These are phyloP conservation scores for Backusella luteola DNA, from an alignment of 192 early-diverging fungal species.

Conservation along the genomic window DNA sequence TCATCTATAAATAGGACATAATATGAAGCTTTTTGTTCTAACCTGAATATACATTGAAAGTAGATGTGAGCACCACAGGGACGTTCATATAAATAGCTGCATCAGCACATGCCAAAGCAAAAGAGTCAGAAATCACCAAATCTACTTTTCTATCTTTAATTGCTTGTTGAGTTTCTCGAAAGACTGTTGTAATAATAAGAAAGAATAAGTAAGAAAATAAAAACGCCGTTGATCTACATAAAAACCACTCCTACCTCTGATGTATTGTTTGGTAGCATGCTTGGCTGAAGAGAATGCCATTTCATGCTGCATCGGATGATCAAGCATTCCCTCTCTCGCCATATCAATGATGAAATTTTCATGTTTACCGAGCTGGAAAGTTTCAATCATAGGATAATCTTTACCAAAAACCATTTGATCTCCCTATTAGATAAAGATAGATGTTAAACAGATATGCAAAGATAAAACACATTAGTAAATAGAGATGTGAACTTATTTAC, in stretches of 20 bases:
- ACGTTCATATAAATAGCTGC: background rate
- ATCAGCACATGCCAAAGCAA: background rate
- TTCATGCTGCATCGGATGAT: background rate
- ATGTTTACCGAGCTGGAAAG: background rate
- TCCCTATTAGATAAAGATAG: background rate
- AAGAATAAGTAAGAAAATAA: background rate
- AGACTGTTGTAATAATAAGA: background rate
- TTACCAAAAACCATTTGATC: constrained; percentile 14
- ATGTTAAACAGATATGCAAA: background rate
- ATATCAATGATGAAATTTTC: background rate
- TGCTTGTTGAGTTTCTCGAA: background rate
- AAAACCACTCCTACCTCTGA: background rate
- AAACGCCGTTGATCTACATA: background rate
- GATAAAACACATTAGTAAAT: background rate
- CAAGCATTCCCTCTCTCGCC: background rate
- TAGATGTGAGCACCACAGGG: background rate
- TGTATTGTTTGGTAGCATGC: background rate
- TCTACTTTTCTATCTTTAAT: background rate
- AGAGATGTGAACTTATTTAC: background rate
- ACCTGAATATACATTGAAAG: background rate
- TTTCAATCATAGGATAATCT: constrained; percentile 12
- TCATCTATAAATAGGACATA: background rate
- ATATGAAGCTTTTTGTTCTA: background rate
- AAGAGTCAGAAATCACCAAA: background rate
- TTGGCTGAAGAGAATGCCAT: background rate